Percentiles rank a stretch among this genome's conserved stretches.
Evolutionary conservation across 345 rosid species (phyloP).

Genomic region (Populus davidiana): DNA sequence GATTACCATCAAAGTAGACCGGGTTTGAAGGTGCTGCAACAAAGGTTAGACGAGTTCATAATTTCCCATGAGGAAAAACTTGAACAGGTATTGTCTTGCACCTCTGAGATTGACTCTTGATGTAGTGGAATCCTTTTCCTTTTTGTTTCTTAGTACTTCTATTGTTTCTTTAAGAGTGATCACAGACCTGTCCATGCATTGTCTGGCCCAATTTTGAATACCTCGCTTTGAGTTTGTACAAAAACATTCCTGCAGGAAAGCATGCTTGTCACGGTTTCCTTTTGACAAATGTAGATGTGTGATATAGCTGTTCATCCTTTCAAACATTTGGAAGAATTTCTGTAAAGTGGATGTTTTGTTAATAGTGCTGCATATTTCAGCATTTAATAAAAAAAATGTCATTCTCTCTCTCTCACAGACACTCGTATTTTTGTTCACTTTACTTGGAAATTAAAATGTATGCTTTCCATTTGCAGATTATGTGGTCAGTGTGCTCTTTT

Average conservation of each 20-base stretch:
- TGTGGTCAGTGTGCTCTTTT: background rate
- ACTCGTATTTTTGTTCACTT: background rate
- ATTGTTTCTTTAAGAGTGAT: background rate
- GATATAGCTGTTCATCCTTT: background rate
- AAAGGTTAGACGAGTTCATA: slow-evolving; percentile 80
- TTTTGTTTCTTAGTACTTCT: background rate
- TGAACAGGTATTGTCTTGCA: slow-evolving; percentile 52
- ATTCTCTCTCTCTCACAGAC: background rate
- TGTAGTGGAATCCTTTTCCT: background rate
- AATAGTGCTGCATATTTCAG: background rate
- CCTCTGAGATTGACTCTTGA: background rate
- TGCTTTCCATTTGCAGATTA: background rate
- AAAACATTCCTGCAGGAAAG: background rate
- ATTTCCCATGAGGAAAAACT: slow-evolving; percentile 62
- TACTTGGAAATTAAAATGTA: background rate
- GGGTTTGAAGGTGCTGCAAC: slow-evolving; percentile 67
- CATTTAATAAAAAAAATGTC: background rate
- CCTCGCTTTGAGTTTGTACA: background rate
- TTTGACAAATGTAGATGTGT: background rate
- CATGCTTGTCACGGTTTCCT: background rate
- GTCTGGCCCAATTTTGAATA: background rate
- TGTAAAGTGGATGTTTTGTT: background rate
- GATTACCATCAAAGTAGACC: slow-evolving; percentile 72
- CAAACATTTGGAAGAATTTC: background rate
- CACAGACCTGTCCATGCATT: background rate